phyloP scores from a whole-genome alignment of 768 basidiomycete species.

The Pleurotus pulmonarius region DNA sequence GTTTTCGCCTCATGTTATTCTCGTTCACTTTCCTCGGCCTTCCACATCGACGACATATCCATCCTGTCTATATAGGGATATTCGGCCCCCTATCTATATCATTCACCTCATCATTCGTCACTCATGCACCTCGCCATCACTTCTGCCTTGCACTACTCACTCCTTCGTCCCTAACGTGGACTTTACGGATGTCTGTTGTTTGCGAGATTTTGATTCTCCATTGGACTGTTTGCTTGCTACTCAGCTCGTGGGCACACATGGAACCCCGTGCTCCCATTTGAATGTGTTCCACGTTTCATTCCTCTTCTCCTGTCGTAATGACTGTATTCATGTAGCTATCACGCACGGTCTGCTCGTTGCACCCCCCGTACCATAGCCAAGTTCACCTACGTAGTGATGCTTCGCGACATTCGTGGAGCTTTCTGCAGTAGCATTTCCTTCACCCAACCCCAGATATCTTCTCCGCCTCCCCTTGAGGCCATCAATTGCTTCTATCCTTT shows the following conservation, averaged over 20 bases:
- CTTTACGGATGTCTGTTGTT: conserved; percentile 1
- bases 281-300: conserved; percentile 3
- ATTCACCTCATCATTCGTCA: conserved; percentile 20
- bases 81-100: conserved; percentile 19
- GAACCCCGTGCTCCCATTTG: background rate
- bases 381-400: conserved; percentile 17
- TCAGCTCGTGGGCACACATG: conserved; percentile 1
- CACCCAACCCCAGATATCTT: conserved; percentile 10
- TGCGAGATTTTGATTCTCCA: conserved; percentile 3
- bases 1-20: conserved; percentile 12
- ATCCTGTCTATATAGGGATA: conserved; percentile 51
- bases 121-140: conserved; percentile 19
- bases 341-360: background rate
- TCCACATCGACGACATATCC: conserved; percentile 55
- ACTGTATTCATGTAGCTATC: conserved; percentile 2
- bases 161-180: conserved; percentile 11
- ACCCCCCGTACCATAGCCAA: conserved; percentile 12
- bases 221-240: conserved; percentile 4
- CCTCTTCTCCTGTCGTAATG: conserved; percentile 2
- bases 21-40: conserved; percentile 13
- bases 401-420: conserved; percentile 11
- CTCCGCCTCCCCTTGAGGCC: conserved; percentile 12
- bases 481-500: conserved; percentile 7
- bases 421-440: background rate
- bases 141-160: conserved; percentile 16